Conservation (phyloP, 192 early-diverging fungal species). For the Phlyctochytrium planicorne region DNA sequence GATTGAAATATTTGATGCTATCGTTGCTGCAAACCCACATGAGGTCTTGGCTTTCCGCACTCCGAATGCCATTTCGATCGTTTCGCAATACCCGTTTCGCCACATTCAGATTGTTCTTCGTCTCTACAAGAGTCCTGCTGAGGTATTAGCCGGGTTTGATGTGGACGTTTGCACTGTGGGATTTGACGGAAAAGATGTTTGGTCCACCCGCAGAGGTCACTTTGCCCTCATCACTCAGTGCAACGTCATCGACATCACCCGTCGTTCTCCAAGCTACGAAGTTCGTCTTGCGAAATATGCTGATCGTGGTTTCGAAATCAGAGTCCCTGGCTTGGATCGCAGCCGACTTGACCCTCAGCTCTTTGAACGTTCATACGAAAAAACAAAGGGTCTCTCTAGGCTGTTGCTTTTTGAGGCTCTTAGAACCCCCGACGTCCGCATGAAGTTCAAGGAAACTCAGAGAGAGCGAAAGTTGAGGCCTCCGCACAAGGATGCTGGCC, state of each 20-base stretch:
- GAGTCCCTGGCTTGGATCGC: conserved; percentile 15
- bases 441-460: conserved; percentile 30
- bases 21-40: conserved; percentile 25
- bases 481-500: conserved; percentile 28
- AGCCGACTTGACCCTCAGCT: conserved; percentile 22
- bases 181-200: conserved; percentile 28
- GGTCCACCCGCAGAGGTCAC: conserved; percentile 21
- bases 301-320: conserved; percentile 24
- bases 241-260: conserved; percentile 30
- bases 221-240: conserved; percentile 21
- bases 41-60: conserved; percentile 26
- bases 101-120: conserved; percentile 33
- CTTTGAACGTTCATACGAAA: conserved; percentile 32
- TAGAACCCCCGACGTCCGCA: conserved; percentile 5
- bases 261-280: conserved; percentile 33
- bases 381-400: conserved; percentile 28
- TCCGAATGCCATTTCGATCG: conserved; percentile 32
- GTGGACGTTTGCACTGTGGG: conserved; percentile 31
- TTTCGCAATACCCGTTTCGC: conserved; percentile 28
- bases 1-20: conserved; percentile 27
- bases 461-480: conserved; percentile 20
- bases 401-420: conserved; percentile 31
- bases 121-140: conserved; percentile 32
- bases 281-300: conserved; percentile 30
- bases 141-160: conserved; percentile 34